Conservation (phyloP, 495 filamentous ascomycete species). For the Neurospora terricola region DNA sequence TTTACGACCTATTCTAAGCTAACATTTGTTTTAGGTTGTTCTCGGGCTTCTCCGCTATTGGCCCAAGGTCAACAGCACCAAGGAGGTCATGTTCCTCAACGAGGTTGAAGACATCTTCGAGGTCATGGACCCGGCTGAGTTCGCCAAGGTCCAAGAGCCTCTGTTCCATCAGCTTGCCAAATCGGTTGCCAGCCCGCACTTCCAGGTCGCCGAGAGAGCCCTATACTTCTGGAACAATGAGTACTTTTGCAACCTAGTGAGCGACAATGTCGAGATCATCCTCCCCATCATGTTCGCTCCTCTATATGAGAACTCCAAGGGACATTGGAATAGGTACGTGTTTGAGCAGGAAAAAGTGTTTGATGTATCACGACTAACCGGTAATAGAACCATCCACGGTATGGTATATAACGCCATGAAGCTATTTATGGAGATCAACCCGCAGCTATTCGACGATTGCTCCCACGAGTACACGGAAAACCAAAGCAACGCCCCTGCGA, state of each 20-base stretch:
- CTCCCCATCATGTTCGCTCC: slow-evolving; percentile 99
- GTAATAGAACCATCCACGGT: slow-evolving; percentile 83
- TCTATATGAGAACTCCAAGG: slow-evolving; percentile 97
- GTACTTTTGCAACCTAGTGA: slow-evolving; percentile 99
- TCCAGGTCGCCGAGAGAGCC: slow-evolving; percentile 95
- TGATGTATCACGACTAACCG: background rate
- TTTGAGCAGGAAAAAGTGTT: background rate
- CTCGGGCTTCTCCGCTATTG: slow-evolving; percentile 91
- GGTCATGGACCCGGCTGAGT: slow-evolving; percentile 98
- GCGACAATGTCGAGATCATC: slow-evolving; percentile 97
- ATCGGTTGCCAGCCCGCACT: slow-evolving; percentile 96
- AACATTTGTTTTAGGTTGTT: slow-evolving; percentile 56
- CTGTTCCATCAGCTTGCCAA: slow-evolving; percentile 96
- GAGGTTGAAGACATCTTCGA: slow-evolving; percentile 99
- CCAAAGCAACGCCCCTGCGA: slow-evolving; percentile 75
- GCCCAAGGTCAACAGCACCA: slow-evolving; percentile 99
- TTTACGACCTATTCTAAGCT: background rate
- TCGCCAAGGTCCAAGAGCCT: slow-evolving; percentile 96
- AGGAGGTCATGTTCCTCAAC: slow-evolving; percentile 99
- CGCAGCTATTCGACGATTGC: slow-evolving; percentile 96
- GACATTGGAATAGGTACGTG: slow-evolving; percentile 92
- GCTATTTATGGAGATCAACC: slow-evolving; percentile 99
- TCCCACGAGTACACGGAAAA: slow-evolving; percentile 97
- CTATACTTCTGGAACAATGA: slow-evolving; percentile 99
- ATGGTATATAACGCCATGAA: slow-evolving; percentile 99